Evolutionary conservation across 2,329 filamentous ascomycete genomes (phyloP).

Genomic region (Pseudocercospora pini-densiflorae): DNA sequence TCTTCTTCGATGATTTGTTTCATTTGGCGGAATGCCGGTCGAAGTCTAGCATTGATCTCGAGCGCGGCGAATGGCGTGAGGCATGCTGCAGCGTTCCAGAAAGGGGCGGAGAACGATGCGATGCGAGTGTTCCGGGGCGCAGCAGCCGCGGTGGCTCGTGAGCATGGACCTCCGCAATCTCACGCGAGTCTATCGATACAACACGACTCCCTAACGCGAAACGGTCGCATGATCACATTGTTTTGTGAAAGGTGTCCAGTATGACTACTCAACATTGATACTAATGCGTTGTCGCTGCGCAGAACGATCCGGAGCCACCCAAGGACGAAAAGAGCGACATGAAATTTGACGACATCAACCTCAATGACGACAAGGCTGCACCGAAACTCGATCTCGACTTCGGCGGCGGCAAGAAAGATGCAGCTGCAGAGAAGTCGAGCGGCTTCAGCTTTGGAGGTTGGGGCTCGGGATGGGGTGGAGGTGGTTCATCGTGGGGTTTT

Average conservation of each 20-base stretch:
- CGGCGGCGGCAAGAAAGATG: constrained; percentile 36
- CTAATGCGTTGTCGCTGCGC: constrained; percentile 21
- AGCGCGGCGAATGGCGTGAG: constrained; percentile 23
- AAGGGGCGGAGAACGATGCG: constrained; percentile 12
- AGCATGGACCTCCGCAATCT: constrained; percentile 40
- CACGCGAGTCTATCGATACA: constrained; percentile 34
- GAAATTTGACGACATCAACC: constrained; percentile 52
- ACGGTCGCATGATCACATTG: constrained; percentile 11
- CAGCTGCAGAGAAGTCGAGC: constrained; percentile 35
- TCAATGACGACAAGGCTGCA: constrained; percentile 49
- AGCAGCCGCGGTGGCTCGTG: constrained; percentile 21
- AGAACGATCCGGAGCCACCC: constrained; percentile 35
- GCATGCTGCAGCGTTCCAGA: constrained; percentile 6
- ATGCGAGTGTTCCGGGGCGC: constrained; percentile 25
- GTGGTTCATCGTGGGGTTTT: constrained; percentile 42
- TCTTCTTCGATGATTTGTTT: constrained; percentile 12
- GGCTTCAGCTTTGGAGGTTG: constrained; percentile 42
- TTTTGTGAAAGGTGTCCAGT: constrained; percentile 22
- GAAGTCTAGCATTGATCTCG: constrained; percentile 13
- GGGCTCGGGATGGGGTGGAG: constrained; percentile 40
- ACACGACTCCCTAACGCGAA: constrained; percentile 26
- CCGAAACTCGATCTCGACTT: constrained; percentile 56
- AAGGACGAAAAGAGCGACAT: constrained; percentile 40
- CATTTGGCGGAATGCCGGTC: constrained; percentile 14
- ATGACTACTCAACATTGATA: constrained; percentile 14